phyloP scores from a whole-genome alignment of 495 filamentous ascomycete species.

The Penicillium longicatenatum region DNA sequence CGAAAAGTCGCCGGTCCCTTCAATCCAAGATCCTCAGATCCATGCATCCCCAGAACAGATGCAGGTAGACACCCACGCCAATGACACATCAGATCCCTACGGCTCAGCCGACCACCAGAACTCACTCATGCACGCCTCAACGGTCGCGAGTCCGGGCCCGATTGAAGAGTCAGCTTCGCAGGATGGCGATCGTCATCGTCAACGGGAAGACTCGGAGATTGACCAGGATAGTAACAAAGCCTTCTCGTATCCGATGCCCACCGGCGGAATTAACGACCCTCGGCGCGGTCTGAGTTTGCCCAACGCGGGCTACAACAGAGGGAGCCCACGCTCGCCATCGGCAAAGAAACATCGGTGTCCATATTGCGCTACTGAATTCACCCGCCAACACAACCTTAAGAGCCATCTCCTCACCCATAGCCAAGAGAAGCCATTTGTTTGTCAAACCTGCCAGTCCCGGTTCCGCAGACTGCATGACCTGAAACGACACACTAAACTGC shows the following conservation, averaged over 20 bases:
- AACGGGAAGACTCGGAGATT: slow-evolving; percentile 39
- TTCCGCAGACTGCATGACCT: slow-evolving; percentile 94
- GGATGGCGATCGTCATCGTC: slow-evolving; percentile 42
- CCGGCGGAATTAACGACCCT: slow-evolving; percentile 46
- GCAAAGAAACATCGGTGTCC: slow-evolving; percentile 93
- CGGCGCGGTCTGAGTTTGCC: slow-evolving; percentile 77
- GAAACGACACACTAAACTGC: slow-evolving; percentile 93
- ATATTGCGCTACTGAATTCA: slow-evolving; percentile 95
- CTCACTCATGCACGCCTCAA: slow-evolving; percentile 43
- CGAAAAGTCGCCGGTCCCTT: slow-evolving; percentile 38
- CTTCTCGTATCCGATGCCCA: slow-evolving; percentile 56
- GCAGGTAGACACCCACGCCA: slow-evolving; percentile 45
- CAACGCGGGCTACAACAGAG: slow-evolving; percentile 61
- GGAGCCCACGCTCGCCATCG: slow-evolving; percentile 68
- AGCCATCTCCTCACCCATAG: slow-evolving; percentile 97
- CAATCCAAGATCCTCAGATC: slow-evolving; percentile 31
- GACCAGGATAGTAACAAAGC: slow-evolving; percentile 53
- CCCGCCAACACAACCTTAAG: slow-evolving; percentile 98
- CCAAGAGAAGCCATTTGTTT: slow-evolving; percentile 96
- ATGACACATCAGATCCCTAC: slow-evolving; percentile 33
- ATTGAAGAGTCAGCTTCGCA: slow-evolving; percentile 49
- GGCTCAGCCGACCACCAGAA: slow-evolving; percentile 33
- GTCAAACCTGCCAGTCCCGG: slow-evolving; percentile 81
- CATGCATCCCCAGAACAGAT: slow-evolving; percentile 45
- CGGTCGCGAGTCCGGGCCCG: slow-evolving; percentile 49